Evolutionary conservation across 2,329 filamentous ascomycete genomes (phyloP).

Genomic region (Polychaeton citri): DNA sequence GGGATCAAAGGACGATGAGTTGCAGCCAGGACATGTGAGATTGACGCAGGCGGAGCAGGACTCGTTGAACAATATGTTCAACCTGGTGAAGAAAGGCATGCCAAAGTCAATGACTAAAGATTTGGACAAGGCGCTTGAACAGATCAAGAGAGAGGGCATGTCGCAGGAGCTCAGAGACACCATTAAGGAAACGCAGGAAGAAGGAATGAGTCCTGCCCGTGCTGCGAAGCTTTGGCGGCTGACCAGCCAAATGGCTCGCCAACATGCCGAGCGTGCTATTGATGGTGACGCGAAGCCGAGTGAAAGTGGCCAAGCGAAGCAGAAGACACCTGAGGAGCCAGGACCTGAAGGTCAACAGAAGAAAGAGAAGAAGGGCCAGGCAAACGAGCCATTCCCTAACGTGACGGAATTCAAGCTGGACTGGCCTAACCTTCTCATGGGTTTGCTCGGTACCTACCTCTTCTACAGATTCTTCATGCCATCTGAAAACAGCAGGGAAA

Average conservation of each 20-base stretch:
- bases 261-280: slow-evolving; percentile 30
- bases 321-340: slow-evolving; percentile 32
- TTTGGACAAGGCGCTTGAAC: slow-evolving; percentile 46
- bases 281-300: slow-evolving; percentile 14
- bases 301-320: slow-evolving; percentile 22
- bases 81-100: slow-evolving; percentile 43
- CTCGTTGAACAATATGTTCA: slow-evolving; percentile 44
- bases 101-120: slow-evolving; percentile 48
- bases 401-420: slow-evolving; percentile 40
- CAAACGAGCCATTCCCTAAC: slow-evolving; percentile 23
- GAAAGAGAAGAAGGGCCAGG: slow-evolving; percentile 26
- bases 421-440: slow-evolving; percentile 41
- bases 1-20: too few relatives aligned
- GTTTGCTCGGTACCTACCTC: slow-evolving; percentile 48
- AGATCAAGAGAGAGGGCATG: slow-evolving; percentile 55
- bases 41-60: slow-evolving; percentile 44
- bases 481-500: slow-evolving; percentile 57
- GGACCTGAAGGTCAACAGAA: slow-evolving; percentile 27
- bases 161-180: slow-evolving; percentile 55
- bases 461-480: slow-evolving; percentile 53
- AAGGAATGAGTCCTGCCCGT: slow-evolving; percentile 45
- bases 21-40: slow-evolving; percentile 25
- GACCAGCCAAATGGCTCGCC: slow-evolving; percentile 42
- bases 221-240: slow-evolving; percentile 49
- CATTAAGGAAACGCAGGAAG: slow-evolving; percentile 41